Evolutionary conservation across 768 basidiomycete genomes (phyloP), one percentile per base, ranked within the genome.

Genomic region (Coprinopsis marcescibilis): DNA sequence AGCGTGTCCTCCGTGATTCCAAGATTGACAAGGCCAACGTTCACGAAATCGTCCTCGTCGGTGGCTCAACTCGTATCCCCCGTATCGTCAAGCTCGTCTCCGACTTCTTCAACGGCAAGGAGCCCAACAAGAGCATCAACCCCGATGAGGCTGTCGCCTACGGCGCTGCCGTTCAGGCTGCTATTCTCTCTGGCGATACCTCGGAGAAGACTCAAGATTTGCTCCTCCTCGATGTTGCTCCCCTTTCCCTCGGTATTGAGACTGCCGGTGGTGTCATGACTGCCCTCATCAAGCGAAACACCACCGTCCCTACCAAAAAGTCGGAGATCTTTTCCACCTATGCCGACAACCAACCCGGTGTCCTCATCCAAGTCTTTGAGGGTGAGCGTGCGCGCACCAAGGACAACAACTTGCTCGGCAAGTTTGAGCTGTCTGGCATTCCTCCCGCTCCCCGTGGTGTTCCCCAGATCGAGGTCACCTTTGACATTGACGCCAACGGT

Each of bases 211-310:
- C 93, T 17, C 90, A 95, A 68, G 93, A 97, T 57, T 77, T 98
- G 44, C 81, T 97, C 41, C 83, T 98, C 49, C 87, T 97, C 60
- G 95, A 98, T 66, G 94, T 98, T 50, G 73, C 88, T 48, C 94
- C 86, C 49, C 70, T 92, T 41, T 92, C 89, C 45, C 79, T 84
- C 51, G 93, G 93, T 83, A 96, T 98, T 60, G 95, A 97, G 75
- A 97, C 95, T 30, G 92, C 93, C 54, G 95, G 94, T 67, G 95
- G 95, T 81, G 94, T 97, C 64, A 94, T 98, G 90, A 97, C 95
- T 23, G 81, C 92, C 38, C 85, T 98, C 65, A 97, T 97, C 78
- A 94, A 93, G 73, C 86, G 94, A 45, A 97, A 98, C 78, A 98
- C 95, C 54, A 96, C 92, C 41, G 90, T 98, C 55, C 95, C 95